These are phyloP conservation scores for Coprinellus micaceus DNA, from an alignment of 768 basidiomycete genomes.

Conservation along the genomic window DNA sequence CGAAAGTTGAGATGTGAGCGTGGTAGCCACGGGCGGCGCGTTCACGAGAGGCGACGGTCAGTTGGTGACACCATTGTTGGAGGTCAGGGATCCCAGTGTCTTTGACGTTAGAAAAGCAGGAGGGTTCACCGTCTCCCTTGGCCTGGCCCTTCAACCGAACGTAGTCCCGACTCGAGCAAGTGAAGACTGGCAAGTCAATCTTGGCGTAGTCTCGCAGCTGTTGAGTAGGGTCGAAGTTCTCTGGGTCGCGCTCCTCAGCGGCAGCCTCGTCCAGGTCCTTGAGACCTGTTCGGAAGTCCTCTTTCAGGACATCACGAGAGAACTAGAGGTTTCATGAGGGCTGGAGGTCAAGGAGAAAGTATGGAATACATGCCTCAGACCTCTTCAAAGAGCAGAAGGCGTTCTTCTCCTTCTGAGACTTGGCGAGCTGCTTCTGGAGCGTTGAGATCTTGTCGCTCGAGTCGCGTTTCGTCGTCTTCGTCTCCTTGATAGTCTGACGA, in stretches of 20 bases:
- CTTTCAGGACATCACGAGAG: constrained; percentile 52
- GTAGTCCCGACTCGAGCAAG: constrained; percentile 59
- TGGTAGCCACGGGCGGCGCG: constrained; percentile 42
- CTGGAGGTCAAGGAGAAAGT: neutral
- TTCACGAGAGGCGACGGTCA: constrained; percentile 53
- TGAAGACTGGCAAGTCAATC: constrained; percentile 62
- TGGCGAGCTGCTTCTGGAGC: constrained; percentile 39
- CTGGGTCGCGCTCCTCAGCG: constrained; percentile 54
- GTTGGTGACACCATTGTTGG: constrained; percentile 53
- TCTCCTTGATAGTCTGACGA: constrained; percentile 34
- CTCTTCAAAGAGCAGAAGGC: constrained; percentile 57
- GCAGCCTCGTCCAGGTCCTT: constrained; percentile 60
- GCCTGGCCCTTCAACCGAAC: constrained; percentile 56
- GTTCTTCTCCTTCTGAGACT: constrained; percentile 57
- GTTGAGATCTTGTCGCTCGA: constrained; percentile 29
- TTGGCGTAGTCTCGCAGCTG: constrained; percentile 54
- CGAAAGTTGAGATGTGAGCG: constrained; percentile 46
- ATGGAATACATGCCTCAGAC: constrained; percentile 39
- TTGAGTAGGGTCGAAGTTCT: constrained; percentile 50
- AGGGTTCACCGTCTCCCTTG: constrained; percentile 55
- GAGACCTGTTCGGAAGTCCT: constrained; percentile 56
- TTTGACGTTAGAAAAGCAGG: constrained; percentile 49
- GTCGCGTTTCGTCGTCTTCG: constrained; percentile 34
- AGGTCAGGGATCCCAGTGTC: constrained; percentile 57
- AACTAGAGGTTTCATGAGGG: constrained; percentile 32